Base-by-base conservation (phyloP, 352 stramenopile genomes). In the Phytophthora fragariaefolia region DNA sequence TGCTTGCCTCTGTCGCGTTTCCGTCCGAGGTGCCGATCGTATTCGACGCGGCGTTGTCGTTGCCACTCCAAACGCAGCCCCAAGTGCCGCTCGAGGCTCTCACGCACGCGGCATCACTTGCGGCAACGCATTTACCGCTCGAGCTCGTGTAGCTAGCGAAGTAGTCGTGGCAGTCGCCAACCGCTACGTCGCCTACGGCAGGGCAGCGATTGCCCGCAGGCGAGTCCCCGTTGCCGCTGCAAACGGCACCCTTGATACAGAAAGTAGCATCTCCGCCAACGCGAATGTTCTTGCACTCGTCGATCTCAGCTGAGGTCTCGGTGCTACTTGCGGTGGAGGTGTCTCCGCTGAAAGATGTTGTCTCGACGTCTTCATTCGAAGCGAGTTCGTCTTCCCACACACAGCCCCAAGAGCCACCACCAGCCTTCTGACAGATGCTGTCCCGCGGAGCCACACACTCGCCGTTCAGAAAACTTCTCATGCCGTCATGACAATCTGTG, bases 201-300 rank as follows among this genome's bases (percentile, higher is more conserved):
- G 83, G 83, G 47, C 83, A 92, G 13, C 69, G 66, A 20, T 48
- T 30, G 3, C 83, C 82, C 6, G 60, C 69, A 8, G 80, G 77
- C 6, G 53, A 18, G 13, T 63, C 48, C 8, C 77, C 82, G 1
- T 68, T 32, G 24, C 83, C 83, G 24, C 72, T 82, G 64, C 83
- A 92, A 26, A 89, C 72, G 6, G 68, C 36, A 9, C 77, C 83
- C 9, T 53, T 20, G 32, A 86, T 78, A 63, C 80, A 89, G 66
- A 85, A 91, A 3, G 83, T 91, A 12, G 82, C 83, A 40, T 91
- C 82, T 7, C 75, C 63, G n/a, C 85, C 69, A 9, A 92, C 82
- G 26, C 69, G 82, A 15, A 89, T 70, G 20, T 80, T 58, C 0
- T 69, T 82, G 63, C 81, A 90, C 24, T 59, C 58, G 13, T 1